Base-by-base conservation (phyloP, 2,329 filamentous ascomycete species). In the Ceratocystis huliohia region DNA sequence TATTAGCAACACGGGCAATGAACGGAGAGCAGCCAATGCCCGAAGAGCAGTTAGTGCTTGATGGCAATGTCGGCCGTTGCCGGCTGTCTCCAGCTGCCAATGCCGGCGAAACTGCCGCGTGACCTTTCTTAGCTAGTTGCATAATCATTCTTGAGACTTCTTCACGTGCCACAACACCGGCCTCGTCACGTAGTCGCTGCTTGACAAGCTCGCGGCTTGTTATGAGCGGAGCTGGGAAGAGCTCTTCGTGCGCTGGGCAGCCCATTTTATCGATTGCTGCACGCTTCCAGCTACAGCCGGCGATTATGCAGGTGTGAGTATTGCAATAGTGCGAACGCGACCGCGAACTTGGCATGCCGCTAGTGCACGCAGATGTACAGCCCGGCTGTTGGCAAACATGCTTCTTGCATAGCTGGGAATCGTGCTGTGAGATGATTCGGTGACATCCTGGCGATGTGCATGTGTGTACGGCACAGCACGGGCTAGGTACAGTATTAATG, bases 361-460 rank as follows among this genome's bases (percentile, higher is more conserved):
- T 22, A 22, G 37, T 37, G n/a, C 41, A 46, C 15, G 56, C 28
- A 3, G 28, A 57, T 10, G 28, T 57, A 48, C 66, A 67, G 2
- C 45, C 56, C 1, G 44, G 44, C 20, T 67, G 48, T 10, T 59
- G 45, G 33, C 65, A 67, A 15, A 59, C 48, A 13, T 67, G 65
- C n/a, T 20, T 59, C 3, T 33, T 33, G 20, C 65, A 67, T 30
- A 64, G 63, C 6, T 25, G 20, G 5, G 57, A 45, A 28, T n/a
- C 45, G 22, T 17, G 8, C 15, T 65, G 33, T 8, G 48, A 59
- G 20, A 65, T 28, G 28, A 45, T 63, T 7, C 44, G 56, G 17
- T 45, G 44, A 22, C 65, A 66, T 10, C 45, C 22, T 20, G 61
- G 17, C 7, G 10, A 5, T 22, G 25, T 45, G 20, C 66, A 67